A percentile compares a stretch with the other conserved stretches of the same genome.
Evolutionary conservation across 2,329 filamentous ascomycete genomes (phyloP).

Genomic region (Hypoxylon sp.): DNA sequence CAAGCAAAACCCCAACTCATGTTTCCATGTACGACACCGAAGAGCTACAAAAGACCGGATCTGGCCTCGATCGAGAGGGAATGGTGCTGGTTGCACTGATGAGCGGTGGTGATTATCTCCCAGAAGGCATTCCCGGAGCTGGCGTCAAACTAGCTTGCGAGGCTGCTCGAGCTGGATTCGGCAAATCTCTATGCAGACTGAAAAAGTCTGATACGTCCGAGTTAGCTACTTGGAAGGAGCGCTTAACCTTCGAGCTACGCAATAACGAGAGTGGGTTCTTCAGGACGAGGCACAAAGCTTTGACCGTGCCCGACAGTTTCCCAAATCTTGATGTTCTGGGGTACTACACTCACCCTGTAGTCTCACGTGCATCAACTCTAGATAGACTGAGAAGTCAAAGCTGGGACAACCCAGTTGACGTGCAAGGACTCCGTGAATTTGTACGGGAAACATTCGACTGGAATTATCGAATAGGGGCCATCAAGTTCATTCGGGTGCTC

Average conservation of each 20-base stretch:
- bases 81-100: constrained; percentile 96
- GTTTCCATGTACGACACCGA: constrained; percentile 83
- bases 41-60: constrained; percentile 63
- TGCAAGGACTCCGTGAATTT: constrained; percentile 79
- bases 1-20: constrained; percentile 82
- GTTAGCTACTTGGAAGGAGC: constrained; percentile 78
- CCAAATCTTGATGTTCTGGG: constrained; percentile 83
- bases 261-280: constrained; percentile 90
- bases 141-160: constrained; percentile 91
- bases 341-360: constrained; percentile 89
- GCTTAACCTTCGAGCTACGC: constrained; percentile 79
- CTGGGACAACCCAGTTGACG: constrained; percentile 76
- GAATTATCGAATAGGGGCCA: constrained; percentile 81
- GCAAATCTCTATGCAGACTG: constrained; percentile 78
- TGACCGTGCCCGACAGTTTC: constrained; percentile 84
- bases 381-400: constrained; percentile 67
- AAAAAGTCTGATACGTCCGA: constrained; percentile 71
- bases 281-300: constrained; percentile 77
- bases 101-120: constrained; percentile 94
- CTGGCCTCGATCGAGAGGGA: constrained; percentile 82
- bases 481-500: constrained; percentile 86
- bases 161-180: constrained; percentile 90
- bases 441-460: constrained; percentile 87
- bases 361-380: constrained; percentile 75
- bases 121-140: constrained; percentile 88